Evolutionary conservation across 441 rosid species (phyloP).

Genomic region (Pelargonium fulgidum): DNA sequence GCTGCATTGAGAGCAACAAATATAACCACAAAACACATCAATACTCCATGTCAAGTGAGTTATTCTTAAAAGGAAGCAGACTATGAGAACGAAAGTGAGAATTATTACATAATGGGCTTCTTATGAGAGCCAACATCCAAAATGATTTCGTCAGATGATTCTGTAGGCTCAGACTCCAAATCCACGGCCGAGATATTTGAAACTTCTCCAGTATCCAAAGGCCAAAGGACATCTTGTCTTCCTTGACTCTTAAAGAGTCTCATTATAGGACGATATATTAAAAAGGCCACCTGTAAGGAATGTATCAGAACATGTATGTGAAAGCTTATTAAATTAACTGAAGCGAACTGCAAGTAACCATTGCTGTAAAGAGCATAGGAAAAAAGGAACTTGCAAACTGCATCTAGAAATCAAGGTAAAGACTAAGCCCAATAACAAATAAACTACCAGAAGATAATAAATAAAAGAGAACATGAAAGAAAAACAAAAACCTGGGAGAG

Average conservation of each 20-base stretch:
- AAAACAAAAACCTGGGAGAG: slow-evolving; percentile 14
- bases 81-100: slow-evolving; percentile 15
- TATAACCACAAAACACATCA: background rate
- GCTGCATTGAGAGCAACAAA: slow-evolving; percentile 5
- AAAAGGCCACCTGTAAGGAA: slow-evolving; percentile 72
- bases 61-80: slow-evolving; percentile 5
- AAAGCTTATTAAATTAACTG: slow-evolving; percentile 14
- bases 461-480: background rate
- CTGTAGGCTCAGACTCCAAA: slow-evolving; percentile 45
- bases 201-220: slow-evolving; percentile 57
- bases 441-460: background rate
- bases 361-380: slow-evolving; percentile 5
- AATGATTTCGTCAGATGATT: slow-evolving; percentile 39
- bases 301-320: slow-evolving; percentile 6
- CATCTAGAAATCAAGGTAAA: background rate
- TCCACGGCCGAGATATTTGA: slow-evolving; percentile 27
- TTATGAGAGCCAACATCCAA: slow-evolving; percentile 60
- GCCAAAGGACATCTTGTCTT: slow-evolving; percentile 79
- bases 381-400: slow-evolving; percentile 8
- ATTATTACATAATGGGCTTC: slow-evolving; percentile 54
- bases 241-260: slow-evolving; percentile 84
- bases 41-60: background rate
- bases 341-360: slow-evolving; percentile 8
- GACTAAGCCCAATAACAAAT: background rate
- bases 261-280: slow-evolving; percentile 96